Evolutionary conservation across 2,329 filamentous ascomycete species (phyloP), one percentile per base, ranked within the genome.

Genomic region (Fusarium illudens): DNA sequence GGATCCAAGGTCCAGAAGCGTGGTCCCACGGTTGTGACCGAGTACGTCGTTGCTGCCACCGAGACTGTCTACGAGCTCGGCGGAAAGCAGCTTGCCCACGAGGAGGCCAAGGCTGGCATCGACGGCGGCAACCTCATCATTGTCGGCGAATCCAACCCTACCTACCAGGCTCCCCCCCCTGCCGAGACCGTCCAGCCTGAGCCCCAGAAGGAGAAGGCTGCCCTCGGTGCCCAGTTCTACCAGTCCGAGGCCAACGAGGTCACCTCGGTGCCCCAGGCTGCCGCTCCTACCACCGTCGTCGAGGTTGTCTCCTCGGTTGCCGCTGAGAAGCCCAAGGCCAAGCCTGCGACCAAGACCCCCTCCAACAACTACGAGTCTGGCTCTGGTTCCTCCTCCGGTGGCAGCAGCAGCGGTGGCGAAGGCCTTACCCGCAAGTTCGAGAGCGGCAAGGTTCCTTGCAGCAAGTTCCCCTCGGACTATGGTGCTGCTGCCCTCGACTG

Each of bases 401-500:
- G 63, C 67, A 59, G 53, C 49, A 32, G n/a, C 39, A 32, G 49
- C 62, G 58, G 63, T 25, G 59, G 76, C 32, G 82, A 78, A 22
- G 92, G 92, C 52, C 70, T 95, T 57, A 83, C 89, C 69, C 80
- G 81, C 15, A 82, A 89, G 8, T 98, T 98, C 84, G 92, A 91
- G 12, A 90, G 90, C 78, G 92, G 92, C 62, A 79, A 88, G 71
- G 74, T 96, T 57, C 80, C 85, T 68, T 98, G 96, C 82, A 80
- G 79, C 65, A 76, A 84, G 2, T 97, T 97, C 83, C 94, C 94
- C 15, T 89, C 88, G 4, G 83, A 88, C 0, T 98, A 96, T 75
- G 96, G 96, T 71, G 91, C 94, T 2, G 75, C 97, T 46, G 56
- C 88, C 50, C 81, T 96, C 29, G 76, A 85, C 58, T 95, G 91